Evolutionary conservation across 257 asterid species (phyloP), one percentile per base, ranked within the genome.

Genomic region (Hygrophila difformis): DNA sequence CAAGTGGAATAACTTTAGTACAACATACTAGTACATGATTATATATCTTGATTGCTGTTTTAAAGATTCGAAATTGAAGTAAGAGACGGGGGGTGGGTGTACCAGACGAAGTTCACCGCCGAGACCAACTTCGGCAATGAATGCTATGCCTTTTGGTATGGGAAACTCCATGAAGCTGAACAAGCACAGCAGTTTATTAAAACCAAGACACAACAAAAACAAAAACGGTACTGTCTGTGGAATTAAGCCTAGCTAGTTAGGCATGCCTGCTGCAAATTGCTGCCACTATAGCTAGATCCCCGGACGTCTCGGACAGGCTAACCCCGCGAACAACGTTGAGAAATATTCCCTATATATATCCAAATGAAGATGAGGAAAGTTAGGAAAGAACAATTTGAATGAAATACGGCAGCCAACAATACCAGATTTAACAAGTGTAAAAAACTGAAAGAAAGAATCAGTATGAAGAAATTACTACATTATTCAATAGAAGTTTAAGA

Each of bases 251-350:
- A n/a, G n/a, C n/a, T n/a, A n/a, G n/a, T n/a, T n/a, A n/a, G n/a
- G n/a, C 79, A 63, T 72, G 66, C 97, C 94, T 84, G 95, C 97
- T 89, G 69, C 97, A 89, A 56, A 89, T 79, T 61, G 97, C 94
- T 16, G 98, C 96, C 48, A 94, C 98, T 55, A 82, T 67, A 35
- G 98, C 93, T 46, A 85, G 84, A 72, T 89, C 98, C 18, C 93
- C 96, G 49, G 96, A 93, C 17, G 94, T 89, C 76, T 85, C 96
- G 9, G 77, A 66, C 50, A 88, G 66, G 48, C 29, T 69, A 57
- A 66, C 47, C 19, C 96, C 96, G 50, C 91, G 79, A 6, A 81
- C 72, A 23, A 88, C 94, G 55, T 89, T 89, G 35, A 89, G 68
- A 59, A 69, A 89, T 56, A 89, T 60, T 3, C 78, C 96, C 96